Conservation (phyloP, 305 asterid genomes). For the Andrographis paniculata region DNA sequence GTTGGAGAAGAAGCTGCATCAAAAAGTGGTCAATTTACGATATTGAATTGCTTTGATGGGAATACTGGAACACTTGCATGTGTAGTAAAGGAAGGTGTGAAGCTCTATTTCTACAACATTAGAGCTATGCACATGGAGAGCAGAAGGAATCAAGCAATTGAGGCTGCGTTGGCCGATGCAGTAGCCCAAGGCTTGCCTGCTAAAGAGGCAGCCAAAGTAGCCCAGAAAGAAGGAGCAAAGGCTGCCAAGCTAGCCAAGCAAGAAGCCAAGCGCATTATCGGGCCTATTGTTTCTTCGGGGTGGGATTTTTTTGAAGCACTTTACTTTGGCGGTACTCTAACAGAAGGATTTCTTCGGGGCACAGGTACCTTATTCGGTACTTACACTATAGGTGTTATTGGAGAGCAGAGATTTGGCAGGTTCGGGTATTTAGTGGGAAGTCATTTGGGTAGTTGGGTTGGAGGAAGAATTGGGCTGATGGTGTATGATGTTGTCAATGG, state of each 20-base stretch:
- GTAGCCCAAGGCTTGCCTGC: slow-evolving; percentile 67
- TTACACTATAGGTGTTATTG: slow-evolving; percentile 43
- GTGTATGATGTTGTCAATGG: slow-evolving; percentile 44
- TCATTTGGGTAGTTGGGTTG: slow-evolving; percentile 61
- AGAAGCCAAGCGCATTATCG: slow-evolving; percentile 65
- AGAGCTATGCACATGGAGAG: slow-evolving; percentile 67
- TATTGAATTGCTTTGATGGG: slow-evolving; percentile 63
- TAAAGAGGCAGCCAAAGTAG: slow-evolving; percentile 59
- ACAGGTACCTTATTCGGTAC: slow-evolving; percentile 82
- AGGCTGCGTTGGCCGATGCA: slow-evolving; percentile 64
- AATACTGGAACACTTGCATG: slow-evolving; percentile 77
- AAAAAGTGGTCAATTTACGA: slow-evolving; percentile 68
- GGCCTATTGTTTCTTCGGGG: slow-evolving; percentile 86
- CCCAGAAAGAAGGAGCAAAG: slow-evolving; percentile 83
- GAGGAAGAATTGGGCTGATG: slow-evolving; percentile 55
- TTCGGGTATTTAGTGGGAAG: slow-evolving; percentile 80
- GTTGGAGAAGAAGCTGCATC: slow-evolving; percentile 90
- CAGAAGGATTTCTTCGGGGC: slow-evolving; percentile 88
- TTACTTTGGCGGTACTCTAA: slow-evolving; percentile 75
- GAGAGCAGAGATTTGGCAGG: slow-evolving; percentile 45
- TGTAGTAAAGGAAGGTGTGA: slow-evolving; percentile 77
- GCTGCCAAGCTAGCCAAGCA: slow-evolving; percentile 83
- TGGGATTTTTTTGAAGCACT: slow-evolving; percentile 96
- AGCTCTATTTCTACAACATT: slow-evolving; percentile 63
- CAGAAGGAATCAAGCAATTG: slow-evolving; percentile 65